Percentiles rank a stretch among this genome's conserved stretches.
Evolutionary conservation across 768 basidiomycete genomes (phyloP).

Genomic region (Cubamyces sp.): DNA sequence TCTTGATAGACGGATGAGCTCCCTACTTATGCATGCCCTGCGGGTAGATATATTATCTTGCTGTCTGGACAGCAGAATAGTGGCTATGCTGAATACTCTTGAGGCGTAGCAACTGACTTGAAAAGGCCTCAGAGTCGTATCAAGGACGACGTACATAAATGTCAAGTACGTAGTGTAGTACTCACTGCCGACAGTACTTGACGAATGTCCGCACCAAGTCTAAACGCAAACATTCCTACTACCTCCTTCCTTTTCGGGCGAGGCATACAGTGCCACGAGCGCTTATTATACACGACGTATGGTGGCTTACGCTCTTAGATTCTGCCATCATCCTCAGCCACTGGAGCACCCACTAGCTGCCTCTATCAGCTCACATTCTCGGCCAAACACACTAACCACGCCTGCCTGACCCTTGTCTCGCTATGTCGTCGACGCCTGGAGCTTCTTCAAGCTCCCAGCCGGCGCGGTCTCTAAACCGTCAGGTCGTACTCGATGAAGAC

Average conservation of each 20-base stretch:
- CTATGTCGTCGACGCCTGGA: constrained; percentile 26
- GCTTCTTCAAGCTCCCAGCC: constrained; percentile 34
- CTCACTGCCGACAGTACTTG: neutral
- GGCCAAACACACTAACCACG: neutral
- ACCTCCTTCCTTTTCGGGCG: constrained; percentile 1
- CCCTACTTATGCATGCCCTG: neutral
- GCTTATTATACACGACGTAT: neutral
- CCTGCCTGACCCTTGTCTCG: neutral
- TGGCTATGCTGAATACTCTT: too few relatives aligned
- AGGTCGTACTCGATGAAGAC: constrained; percentile 85
- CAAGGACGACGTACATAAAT: too few relatives aligned
- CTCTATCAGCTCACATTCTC: neutral
- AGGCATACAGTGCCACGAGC: neutral
- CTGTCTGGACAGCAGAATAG: too few relatives aligned
- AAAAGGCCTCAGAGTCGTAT: too few relatives aligned
- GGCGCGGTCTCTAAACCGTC: constrained; percentile 66
- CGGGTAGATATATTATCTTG: too few relatives aligned
- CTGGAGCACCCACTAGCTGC: neutral
- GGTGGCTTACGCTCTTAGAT: too few relatives aligned
- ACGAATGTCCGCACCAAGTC: neutral
- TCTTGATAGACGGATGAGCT: constrained; percentile 3
- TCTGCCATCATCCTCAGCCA: neutral
- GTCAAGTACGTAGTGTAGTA: too few relatives aligned
- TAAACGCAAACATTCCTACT: too few relatives aligned
- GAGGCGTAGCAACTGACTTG: too few relatives aligned